Conservation (phyloP, 2,329 filamentous ascomycete species). For the Aspergillus viridinutans region DNA sequence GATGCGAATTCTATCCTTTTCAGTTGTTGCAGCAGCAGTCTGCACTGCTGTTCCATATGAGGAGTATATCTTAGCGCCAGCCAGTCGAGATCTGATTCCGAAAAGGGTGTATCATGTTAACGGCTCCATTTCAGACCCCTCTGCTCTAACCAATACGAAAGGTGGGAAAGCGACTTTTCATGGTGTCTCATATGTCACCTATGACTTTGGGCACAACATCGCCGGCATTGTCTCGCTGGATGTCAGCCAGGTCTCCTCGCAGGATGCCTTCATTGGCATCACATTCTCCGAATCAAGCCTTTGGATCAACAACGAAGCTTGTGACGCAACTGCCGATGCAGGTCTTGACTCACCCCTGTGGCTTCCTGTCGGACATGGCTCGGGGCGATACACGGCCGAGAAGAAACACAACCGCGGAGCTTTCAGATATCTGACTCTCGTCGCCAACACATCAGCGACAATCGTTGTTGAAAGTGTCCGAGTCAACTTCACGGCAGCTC, state of each 20-base stretch:
- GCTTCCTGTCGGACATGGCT: slow-evolving; percentile 36
- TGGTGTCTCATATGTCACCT: slow-evolving; percentile 32
- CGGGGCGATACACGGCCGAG: slow-evolving; percentile 41
- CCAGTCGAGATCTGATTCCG: background rate
- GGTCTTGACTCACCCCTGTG: slow-evolving; percentile 48
- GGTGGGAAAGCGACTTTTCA: slow-evolving; percentile 8
- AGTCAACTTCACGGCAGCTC: slow-evolving; percentile 42
- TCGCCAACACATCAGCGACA: slow-evolving; percentile 41
- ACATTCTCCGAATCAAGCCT: slow-evolving; percentile 40
- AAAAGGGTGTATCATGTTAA: background rate
- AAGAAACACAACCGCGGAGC: slow-evolving; percentile 42
- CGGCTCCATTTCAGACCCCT: background rate
- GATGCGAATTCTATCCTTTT: background rate
- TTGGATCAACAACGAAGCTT: slow-evolving; percentile 46
- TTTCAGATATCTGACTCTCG: slow-evolving; percentile 46
- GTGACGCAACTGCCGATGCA: slow-evolving; percentile 46
- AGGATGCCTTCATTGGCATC: slow-evolving; percentile 33
- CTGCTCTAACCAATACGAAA: background rate
- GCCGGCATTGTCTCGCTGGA: slow-evolving; percentile 36
- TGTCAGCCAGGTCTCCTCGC: slow-evolving; percentile 19
- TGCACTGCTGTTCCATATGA: background rate
- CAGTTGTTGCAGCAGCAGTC: background rate
- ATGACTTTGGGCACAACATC: slow-evolving; percentile 39
- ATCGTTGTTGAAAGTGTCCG: slow-evolving; percentile 34
- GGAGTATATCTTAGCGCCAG: background rate